These are phyloP conservation scores for Aspergillus diversus DNA, from an alignment of 495 filamentous ascomycete genomes.

Conservation along the genomic window DNA sequence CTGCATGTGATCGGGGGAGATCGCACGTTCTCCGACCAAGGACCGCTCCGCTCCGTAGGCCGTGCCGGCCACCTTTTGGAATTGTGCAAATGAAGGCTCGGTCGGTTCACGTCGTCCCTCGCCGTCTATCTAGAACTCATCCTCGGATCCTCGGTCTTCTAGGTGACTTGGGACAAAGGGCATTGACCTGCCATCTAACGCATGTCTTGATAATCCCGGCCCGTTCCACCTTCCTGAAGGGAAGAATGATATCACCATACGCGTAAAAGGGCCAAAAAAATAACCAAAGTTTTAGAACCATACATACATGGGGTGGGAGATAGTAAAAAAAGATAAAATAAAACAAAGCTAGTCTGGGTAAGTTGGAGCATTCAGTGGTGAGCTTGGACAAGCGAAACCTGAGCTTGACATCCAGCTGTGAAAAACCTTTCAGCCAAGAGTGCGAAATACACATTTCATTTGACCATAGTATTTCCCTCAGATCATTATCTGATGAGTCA, in stretches of 20 bases:
- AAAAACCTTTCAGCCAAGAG: background rate
- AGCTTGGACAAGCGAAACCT: too few relatives aligned
- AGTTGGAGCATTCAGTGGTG: background rate
- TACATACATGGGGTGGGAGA: background rate
- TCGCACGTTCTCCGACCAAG: conserved; percentile 14
- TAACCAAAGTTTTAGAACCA: background rate
- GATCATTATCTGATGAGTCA: conserved; percentile 21
- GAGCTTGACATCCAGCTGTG: background rate
- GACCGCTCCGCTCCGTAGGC: background rate
- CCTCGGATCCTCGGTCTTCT: background rate
- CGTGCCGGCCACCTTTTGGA: background rate
- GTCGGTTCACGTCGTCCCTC: too few relatives aligned
- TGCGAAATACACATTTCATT: background rate
- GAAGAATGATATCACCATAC: conserved; percentile 1
- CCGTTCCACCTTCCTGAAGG: background rate
- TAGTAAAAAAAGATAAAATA: too few relatives aligned
- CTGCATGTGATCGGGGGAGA: conserved; percentile 23
- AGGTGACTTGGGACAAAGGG: background rate
- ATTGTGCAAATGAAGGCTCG: too few relatives aligned
- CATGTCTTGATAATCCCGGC: too few relatives aligned
- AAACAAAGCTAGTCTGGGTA: too few relatives aligned
- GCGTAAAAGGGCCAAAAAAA: background rate
- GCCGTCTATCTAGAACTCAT: background rate
- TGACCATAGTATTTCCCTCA: background rate
- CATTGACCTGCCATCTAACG: background rate